A percentile compares a stretch with the other conserved stretches of the same genome.
Evolutionary conservation across 805 yeast species (phyloP).

Genomic region (Hanseniaspora thailandica): DNA sequence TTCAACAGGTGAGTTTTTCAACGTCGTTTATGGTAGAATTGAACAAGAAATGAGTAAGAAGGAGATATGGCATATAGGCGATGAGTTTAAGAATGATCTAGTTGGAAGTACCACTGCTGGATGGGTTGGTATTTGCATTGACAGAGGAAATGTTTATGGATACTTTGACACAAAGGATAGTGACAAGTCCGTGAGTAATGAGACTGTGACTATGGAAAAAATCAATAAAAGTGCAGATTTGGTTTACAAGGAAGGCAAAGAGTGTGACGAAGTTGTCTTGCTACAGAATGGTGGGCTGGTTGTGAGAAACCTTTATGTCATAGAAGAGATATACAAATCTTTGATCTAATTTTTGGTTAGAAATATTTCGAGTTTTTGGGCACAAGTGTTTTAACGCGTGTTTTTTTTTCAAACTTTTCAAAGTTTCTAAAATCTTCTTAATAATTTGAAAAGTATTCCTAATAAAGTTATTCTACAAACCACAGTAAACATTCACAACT

Average conservation of each 20-base stretch:
- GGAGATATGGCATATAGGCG: constrained; percentile 57
- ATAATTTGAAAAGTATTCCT: too few relatives aligned
- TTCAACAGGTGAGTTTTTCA: constrained; percentile 34
- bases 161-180: constrained; percentile 14
- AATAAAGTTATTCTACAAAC: too few relatives aligned
- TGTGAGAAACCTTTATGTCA: constrained; percentile 3
- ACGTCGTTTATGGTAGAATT: constrained; percentile 28
- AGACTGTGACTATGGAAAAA: background rate
- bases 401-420: too few relatives aligned
- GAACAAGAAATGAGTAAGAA: constrained; percentile 18
- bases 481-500: background rate
- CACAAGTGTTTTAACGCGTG: background rate
- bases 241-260: background rate
- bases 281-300: constrained; percentile 1
- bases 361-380: background rate
- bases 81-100: constrained; percentile 44
- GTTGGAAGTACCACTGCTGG: constrained; percentile 44
- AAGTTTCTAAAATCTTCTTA: too few relatives aligned
- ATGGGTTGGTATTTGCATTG: constrained; percentile 49
- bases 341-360: background rate
- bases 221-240: constrained; percentile 1
- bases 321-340: background rate
- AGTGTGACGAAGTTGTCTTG: constrained; percentile 1
- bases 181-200: background rate
- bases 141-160: constrained; percentile 32